phyloP scores from a whole-genome alignment of 2,329 filamentous ascomycete species.

The Dissoconium aciculare region DNA sequence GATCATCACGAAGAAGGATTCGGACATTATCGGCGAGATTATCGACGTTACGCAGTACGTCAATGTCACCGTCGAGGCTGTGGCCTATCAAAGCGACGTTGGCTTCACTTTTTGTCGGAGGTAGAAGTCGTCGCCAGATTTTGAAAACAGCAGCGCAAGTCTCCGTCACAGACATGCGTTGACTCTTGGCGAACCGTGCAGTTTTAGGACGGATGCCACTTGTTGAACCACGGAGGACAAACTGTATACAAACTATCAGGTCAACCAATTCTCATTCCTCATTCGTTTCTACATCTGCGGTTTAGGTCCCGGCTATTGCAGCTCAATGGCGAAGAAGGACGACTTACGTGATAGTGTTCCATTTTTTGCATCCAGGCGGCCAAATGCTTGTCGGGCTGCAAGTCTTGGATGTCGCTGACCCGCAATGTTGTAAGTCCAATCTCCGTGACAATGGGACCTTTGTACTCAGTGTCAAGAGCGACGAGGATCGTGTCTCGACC shows the following conservation, averaged over 20 bases:
- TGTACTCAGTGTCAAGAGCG: slow-evolving; percentile 69
- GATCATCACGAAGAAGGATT: slow-evolving; percentile 24
- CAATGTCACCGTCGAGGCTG: slow-evolving; percentile 48
- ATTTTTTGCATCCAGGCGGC: slow-evolving; percentile 52
- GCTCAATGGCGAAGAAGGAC: not conserved
- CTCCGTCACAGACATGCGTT: slow-evolving; percentile 3
- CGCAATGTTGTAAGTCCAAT: slow-evolving; percentile 68
- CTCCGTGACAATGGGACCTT: slow-evolving; percentile 54
- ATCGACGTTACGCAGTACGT: slow-evolving; percentile 44
- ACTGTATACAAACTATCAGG: slow-evolving; percentile 5
- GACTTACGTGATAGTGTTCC: slow-evolving; percentile 17
- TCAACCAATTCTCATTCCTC: no score
- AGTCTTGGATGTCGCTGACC: slow-evolving; percentile 38
- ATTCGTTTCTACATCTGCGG: not conserved
- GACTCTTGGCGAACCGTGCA: slow-evolving; percentile 7
- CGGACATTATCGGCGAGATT: not conserved
- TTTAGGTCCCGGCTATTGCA: no score
- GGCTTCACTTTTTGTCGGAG: not conserved
- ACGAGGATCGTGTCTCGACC: no score
- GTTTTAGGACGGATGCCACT: slow-evolving; percentile 3
- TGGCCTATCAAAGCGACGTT: slow-evolving; percentile 43
- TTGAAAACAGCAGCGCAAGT: slow-evolving; percentile 3
- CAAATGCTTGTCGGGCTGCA: slow-evolving; percentile 45
- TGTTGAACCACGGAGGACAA: slow-evolving; percentile 5
- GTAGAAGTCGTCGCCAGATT: not conserved